Evolutionary conservation across 2,329 filamentous ascomycete species (phyloP), one percentile per base, ranked within the genome.

Genomic region (Coniochaeta sp.): DNA sequence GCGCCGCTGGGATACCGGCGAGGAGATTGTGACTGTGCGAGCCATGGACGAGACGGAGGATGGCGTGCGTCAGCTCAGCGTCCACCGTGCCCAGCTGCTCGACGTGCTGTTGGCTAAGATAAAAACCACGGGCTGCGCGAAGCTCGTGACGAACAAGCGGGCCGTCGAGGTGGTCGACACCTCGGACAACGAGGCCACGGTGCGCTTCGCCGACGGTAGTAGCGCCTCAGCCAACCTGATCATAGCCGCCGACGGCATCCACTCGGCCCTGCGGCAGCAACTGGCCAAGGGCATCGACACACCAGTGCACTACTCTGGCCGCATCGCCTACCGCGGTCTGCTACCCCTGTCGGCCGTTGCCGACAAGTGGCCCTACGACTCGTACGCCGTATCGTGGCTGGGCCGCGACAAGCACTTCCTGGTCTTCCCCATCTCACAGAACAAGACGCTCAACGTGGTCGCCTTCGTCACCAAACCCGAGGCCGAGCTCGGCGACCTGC

Each of bases 381-480:
- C 67, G 28, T 67, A 69, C 58, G 60, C 67, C 17, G 63, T 58
- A 14, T 62, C 68, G 34, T 38, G 34, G 34, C 34, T 38, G 34
- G 34, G 34, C 34, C 34, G 34, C 34, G 34, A 38, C 73, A 99
- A 98, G 75, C 95, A 95, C 0, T 91, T 99, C 68, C 83, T 99
- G 70, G 93, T 99, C 80, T 99, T 99, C 80, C 80, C 97, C 62
- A 80, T 96, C 50, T 38, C 34, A 6, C 34, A 12, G 34, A 38
- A 38, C 34, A 38, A 38, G 34, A 38, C 34, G 6, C 34, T 38
- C 34, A 95, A 99, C 67, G 86, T 98, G 59, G 93, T 99, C 17
- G 95, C 95, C 28, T 92, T 99, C 1, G 82, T 99, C 59, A 89
- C 88, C 78, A 97, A 97, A 78, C 89, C 86, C 22, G 95, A 99